Base-by-base conservation (phyloP, 495 filamentous ascomycete genomes). In the Bacidia gigantensis region DNA sequence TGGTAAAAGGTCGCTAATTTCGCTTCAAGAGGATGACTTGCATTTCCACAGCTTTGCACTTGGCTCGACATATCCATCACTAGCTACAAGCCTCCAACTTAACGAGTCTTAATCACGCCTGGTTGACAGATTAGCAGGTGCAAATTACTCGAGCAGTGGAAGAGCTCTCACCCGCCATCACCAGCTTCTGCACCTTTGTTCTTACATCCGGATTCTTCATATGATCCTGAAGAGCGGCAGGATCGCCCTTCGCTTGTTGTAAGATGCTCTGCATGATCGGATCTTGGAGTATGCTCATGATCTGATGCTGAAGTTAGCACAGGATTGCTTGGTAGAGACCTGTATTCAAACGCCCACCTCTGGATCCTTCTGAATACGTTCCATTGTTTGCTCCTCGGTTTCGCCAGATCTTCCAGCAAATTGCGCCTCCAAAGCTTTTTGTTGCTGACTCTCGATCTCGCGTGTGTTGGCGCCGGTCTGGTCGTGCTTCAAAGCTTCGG, bases 221-320 rank as follows among this genome's bases (percentile, higher is more conserved):
- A 69, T 99, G 92, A 61, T 97, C 89, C 58, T 89, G 82, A 59
- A 99, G 73, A 22, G 93, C 89, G 21, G 82, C 82, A 2, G 92
- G 92, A 65, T 97, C 87, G 44, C 79, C 80, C 73, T 97, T 95
- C 46, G 92, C 92, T 71, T 96, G 88, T 65, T 92, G 86, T 38
- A 98, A 80, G 58, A 97, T 98, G 63, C 83, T 86, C 67, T 97
- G 87, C 93, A 97, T 97, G 61, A 98, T 81, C 3, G 92, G 92
- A 62, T 97, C 93, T 65, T 84, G 79, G 64, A 96, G 83, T 62
- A 97, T 93, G 50, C 76, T 69, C 78, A 92, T 82, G 65, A 95
- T 90, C 83, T 92, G 55, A 50, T 53, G 1, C 5, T n/a, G 24
- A 25, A 46, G 5, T 14, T 51, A 39, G 11, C 51, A 24, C 32